Evolutionary conservation across 306 rosid species (phyloP), one percentile per base, ranked within the genome.

Genomic region (Carpinus fangiana): DNA sequence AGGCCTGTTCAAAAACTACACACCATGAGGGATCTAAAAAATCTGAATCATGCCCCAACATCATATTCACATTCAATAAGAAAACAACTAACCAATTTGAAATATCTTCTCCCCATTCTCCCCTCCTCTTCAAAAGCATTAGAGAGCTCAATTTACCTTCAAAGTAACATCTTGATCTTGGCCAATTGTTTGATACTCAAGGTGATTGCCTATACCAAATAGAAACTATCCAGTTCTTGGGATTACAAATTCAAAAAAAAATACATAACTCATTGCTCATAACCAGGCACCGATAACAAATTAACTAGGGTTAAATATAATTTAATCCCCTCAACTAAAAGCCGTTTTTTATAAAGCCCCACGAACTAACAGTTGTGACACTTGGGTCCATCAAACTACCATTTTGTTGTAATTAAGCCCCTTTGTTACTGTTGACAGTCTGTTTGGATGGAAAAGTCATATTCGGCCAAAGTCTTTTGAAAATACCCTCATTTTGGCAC

Each of bases 21-120:
- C 50, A 47, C 48, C 54, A 41, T 6, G 46, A 43, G 69, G 74
- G 46, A 62, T 28, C 6, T 74, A 23, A 70, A 70, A 59, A 62
- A 62, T 31, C 69, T 38, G 9, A 28, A 62, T 12, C 13, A 31
- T 31, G 11, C 17, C 45, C 66, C n/a, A 62, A 5, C 62, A 62
- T 14, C 13, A 31, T 13, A 62, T 14, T 31, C 69, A 62, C 43
- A 12, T 45, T 14, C 20, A 6, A 31, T 5, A 62, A 62, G 43
- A 13, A 28, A 31, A 14, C 43, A n/a, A 62, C n/a, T 12, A 34
- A 17, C 45, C 18, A 14, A 12, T 62, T 31, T 13, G 18, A 62
- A 28, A 62, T 62, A 13, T 34, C 43, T 62, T 28, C 62, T 56
- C 62, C 26, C 28, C 31, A 56, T 56, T 56, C 4, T 56, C 4